Evolutionary conservation across 1,284 basidiomycete species (phyloP).

Genomic region (Cutaneotrichosporon spelunceum): DNA sequence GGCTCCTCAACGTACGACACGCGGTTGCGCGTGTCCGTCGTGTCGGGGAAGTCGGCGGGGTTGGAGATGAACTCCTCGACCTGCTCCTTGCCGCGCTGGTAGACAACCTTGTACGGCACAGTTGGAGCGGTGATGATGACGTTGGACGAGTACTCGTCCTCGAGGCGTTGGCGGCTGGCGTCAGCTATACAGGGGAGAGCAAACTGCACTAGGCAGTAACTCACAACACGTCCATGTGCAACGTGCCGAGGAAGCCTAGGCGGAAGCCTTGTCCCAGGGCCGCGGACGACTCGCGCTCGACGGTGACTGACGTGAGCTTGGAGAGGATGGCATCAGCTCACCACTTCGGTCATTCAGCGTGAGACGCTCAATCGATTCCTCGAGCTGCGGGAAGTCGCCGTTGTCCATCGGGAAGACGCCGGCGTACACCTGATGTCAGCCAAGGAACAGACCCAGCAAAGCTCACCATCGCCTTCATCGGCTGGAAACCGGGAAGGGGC

Average conservation of each 20-base stretch:
- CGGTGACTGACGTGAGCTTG: conserved; percentile 58
- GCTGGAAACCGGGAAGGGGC: conserved; percentile 87
- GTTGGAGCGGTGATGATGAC: conserved; percentile 90
- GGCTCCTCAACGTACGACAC: conserved; percentile 81
- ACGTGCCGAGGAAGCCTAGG: conserved; percentile 88
- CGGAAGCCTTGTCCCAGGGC: conserved; percentile 94
- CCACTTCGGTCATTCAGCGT: conserved; percentile 45
- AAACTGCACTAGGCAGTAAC: neutral
- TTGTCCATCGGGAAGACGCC: conserved; percentile 92
- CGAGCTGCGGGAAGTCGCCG: conserved; percentile 85
- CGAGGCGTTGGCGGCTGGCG: conserved; percentile 70
- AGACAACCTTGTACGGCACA: conserved; percentile 86
- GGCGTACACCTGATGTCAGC: conserved; percentile 61
- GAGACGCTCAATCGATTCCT: conserved; percentile 83
- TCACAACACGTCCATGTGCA: conserved; percentile 87
- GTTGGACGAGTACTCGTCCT: conserved; percentile 91
- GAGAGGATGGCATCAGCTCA: neutral
- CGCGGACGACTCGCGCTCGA: conserved; percentile 88
- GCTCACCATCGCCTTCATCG: conserved; percentile 81
- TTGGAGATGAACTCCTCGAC: conserved; percentile 69
- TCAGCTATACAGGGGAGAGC: neutral
- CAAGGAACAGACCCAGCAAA: neutral
- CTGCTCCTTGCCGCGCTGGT: conserved; percentile 59
- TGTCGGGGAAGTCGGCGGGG: conserved; percentile 87
- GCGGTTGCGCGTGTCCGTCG: conserved; percentile 60